Evolutionary conservation across 306 rosid species (phyloP).

Genomic region (Lablab purpureus): DNA sequence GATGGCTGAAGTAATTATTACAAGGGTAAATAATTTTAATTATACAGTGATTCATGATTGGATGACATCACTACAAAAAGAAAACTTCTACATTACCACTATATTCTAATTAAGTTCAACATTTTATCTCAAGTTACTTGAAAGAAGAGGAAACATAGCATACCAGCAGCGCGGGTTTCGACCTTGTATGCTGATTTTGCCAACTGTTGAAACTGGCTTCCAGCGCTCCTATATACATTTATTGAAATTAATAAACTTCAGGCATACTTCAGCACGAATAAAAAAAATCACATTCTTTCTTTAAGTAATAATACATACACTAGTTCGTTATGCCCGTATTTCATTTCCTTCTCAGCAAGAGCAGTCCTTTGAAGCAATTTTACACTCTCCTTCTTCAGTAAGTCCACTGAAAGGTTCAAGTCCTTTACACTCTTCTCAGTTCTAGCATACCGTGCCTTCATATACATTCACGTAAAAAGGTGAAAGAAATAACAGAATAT

Average conservation of each 20-base stretch:
- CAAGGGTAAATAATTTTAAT: neutral
- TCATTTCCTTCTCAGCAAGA: slow-evolving; percentile 90
- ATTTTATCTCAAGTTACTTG: neutral
- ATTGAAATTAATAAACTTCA: slow-evolving; percentile 26
- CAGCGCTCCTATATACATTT: slow-evolving; percentile 67
- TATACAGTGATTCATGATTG: neutral
- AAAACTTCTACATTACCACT: neutral
- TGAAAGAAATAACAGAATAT: slow-evolving; percentile 35
- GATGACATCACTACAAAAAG: neutral
- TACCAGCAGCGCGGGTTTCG: slow-evolving; percentile 81
- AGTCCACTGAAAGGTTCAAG: slow-evolving; percentile 74
- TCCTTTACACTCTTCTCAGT: slow-evolving; percentile 84
- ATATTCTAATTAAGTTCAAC: neutral
- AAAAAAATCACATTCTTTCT: neutral
- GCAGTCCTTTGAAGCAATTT: slow-evolving; percentile 85
- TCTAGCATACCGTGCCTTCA: slow-evolving; percentile 74
- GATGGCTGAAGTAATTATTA: neutral
- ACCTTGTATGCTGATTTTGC: slow-evolving; percentile 69
- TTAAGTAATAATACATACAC: slow-evolving; percentile 57
- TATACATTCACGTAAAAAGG: slow-evolving; percentile 36
- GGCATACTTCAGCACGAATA: slow-evolving; percentile 28
- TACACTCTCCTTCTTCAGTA: slow-evolving; percentile 82
- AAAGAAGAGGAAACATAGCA: slow-evolving; percentile 23
- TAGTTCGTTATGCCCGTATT: slow-evolving; percentile 73
- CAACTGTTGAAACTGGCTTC: slow-evolving; percentile 71